Conservation (phyloP, 2,329 filamentous ascomycete genomes). For the Sarocladium strictum region DNA sequence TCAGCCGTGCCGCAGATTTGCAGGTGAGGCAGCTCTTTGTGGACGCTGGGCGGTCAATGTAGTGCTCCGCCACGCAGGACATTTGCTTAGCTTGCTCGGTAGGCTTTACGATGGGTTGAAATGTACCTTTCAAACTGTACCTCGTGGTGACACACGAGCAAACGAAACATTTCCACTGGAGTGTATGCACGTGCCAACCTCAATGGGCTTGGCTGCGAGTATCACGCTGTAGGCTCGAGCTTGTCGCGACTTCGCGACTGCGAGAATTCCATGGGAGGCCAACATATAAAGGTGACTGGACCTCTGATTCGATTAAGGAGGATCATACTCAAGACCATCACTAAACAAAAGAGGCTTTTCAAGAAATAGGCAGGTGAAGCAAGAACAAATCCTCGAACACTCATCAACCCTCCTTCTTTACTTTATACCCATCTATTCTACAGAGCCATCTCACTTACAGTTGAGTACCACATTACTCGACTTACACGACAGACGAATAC, state of each 20-base stretch:
- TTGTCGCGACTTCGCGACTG: neutral
- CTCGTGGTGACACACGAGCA: neutral
- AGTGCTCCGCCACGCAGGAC: neutral
- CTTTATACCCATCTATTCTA: neutral
- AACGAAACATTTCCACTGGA: neutral
- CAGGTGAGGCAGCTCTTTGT: neutral
- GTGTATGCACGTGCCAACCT: neutral
- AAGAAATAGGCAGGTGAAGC: too few species aligned
- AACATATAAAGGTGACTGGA: neutral
- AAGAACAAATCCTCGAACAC: too few species aligned
- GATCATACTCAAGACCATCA: neutral
- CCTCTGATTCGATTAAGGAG: neutral
- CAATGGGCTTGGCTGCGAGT: neutral
- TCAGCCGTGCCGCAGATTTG: neutral
- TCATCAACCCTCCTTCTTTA: neutral
- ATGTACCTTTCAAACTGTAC: neutral
- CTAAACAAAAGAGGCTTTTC: neutral
- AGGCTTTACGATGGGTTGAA: neutral
- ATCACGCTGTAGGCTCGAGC: neutral
- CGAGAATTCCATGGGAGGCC: too few species aligned
- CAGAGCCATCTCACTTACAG: neutral
- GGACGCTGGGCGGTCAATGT: neutral
- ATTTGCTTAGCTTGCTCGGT: too few species aligned
- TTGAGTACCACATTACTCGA: neutral
- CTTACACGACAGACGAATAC: constrained; percentile 5